Base-by-base conservation (phyloP, 331 rosid genomes). In the Prunus yedoensis region DNA sequence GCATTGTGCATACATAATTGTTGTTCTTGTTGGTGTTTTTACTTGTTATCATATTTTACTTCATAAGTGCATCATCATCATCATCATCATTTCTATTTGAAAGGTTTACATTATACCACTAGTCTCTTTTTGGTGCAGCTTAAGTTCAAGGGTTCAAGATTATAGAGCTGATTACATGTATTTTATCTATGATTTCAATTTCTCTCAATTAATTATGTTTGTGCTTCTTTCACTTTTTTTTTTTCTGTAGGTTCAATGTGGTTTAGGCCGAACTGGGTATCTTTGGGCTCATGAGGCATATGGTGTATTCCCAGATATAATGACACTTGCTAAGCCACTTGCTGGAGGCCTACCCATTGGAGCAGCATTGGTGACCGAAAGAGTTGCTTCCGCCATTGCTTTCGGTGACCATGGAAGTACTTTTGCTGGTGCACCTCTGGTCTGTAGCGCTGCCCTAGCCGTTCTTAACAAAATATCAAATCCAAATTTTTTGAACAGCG, bases 321-420 rank as follows among this genome's bases (percentile, higher is more conserved):
- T 94, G 98, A 91, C 98, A 61, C 93, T 94, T 13, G 96, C 97
- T 46, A 94, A 94, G 88, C 98, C 98, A 76, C 91, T 94, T 28
- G 97, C 98, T 2, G 98, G 98, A 43, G 98, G 98, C 47, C 88
- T 91, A 6, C 97, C 98, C 52, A 89, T 94, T n/a, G 97, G 98
- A 86, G 95, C 97, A 8, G 86, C 75, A 68, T 80, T 91, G 20
- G 83, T 94, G 69, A 90, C 98, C 0, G 93, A 94, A 80, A 85
- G 84, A 82, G 86, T 94, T 18, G 92, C 95, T 73, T 83, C 92
- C 23, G 69, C 95, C 17, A 83, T 90, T 70, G 83, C 84, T 53
- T 86, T 80, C 25, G 97, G 97, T 32, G 96, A 91, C 78, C 98
- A 91, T 45, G 98, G 98, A 81, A 91, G 95, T 76, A 90, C 97